These are phyloP conservation scores for Claviceps sp. DNA, from an alignment of 2,329 filamentous ascomycete genomes.

Conservation along the genomic window DNA sequence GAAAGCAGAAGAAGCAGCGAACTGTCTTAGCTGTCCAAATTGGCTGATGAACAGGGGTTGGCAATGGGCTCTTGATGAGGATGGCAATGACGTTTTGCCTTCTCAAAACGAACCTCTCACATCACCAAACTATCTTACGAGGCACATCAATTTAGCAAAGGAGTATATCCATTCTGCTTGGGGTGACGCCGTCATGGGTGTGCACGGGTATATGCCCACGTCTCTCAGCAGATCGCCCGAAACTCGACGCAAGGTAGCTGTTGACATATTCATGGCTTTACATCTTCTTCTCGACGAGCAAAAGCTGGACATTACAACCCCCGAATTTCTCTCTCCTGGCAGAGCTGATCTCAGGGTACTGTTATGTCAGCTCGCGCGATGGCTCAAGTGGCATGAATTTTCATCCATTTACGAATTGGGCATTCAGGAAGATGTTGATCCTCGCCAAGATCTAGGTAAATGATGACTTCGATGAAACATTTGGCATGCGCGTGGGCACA, in stretches of 20 bases:
- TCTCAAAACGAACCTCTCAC: slow-evolving; percentile 14
- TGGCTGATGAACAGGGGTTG: slow-evolving; percentile 54
- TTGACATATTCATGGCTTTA: slow-evolving; percentile 59
- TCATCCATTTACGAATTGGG: slow-evolving; percentile 36
- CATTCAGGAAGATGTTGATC: slow-evolving; percentile 33
- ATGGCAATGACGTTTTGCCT: slow-evolving; percentile 19
- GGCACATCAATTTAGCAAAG: slow-evolving; percentile 44
- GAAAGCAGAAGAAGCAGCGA: slow-evolving; percentile 31
- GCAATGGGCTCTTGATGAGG: slow-evolving; percentile 56
- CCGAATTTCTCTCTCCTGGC: slow-evolving; percentile 30
- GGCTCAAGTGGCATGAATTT: slow-evolving; percentile 59
- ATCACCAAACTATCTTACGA: slow-evolving; percentile 29
- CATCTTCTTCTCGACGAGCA: slow-evolving; percentile 84
- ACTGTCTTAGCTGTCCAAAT: slow-evolving; percentile 33
- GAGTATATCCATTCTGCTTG: slow-evolving; percentile 49
- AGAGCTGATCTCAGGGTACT: slow-evolving; percentile 51
- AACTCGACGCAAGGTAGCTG: slow-evolving; percentile 44
- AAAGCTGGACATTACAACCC: slow-evolving; percentile 55
- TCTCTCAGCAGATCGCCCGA: slow-evolving; percentile 37
- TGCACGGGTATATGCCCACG: slow-evolving; percentile 52
- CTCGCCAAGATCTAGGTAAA: slow-evolving; percentile 26
- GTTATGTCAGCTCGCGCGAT: slow-evolving; percentile 66
- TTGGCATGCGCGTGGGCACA: not conserved
- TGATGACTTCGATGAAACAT: slow-evolving; percentile 1
- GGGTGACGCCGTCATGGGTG: slow-evolving; percentile 41